phyloP scores from a whole-genome alignment of 768 basidiomycete species.

The Suillus paluster region DNA sequence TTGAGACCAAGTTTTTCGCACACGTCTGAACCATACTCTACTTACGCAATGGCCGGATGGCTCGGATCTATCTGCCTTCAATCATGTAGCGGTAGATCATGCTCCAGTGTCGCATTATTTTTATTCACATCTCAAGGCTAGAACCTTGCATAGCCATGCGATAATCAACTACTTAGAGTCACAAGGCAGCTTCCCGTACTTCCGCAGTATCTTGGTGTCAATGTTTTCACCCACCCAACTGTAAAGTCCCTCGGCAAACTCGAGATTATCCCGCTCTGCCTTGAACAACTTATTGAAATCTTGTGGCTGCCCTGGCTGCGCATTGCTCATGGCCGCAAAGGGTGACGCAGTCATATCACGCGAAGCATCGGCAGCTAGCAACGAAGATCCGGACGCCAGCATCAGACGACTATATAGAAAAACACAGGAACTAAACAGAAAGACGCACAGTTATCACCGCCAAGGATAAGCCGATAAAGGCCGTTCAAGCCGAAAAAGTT shows the following conservation, averaged over 20 bases:
- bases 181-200: conserved; percentile 67
- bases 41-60: conserved; percentile 21
- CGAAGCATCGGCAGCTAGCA: conserved; percentile 76
- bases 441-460: conserved; percentile 81
- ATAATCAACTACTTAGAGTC: conserved; percentile 25
- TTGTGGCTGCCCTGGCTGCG: conserved; percentile 62
- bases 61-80: conserved; percentile 29
- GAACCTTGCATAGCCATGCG: conserved; percentile 14
- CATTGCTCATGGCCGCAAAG: conserved; percentile 57
- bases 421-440: conserved; percentile 10
- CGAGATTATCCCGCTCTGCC: conserved; percentile 89
- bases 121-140: conserved; percentile 14
- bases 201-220: conserved; percentile 75
- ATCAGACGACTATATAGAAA: conserved; percentile 16
- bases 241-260: conserved; percentile 87
- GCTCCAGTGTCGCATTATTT: conserved; percentile 25
- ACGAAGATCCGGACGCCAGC: conserved; percentile 18
- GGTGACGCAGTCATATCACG: conserved; percentile 74
- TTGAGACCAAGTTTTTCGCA: conserved; percentile 12
- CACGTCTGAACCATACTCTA: conserved; percentile 5
- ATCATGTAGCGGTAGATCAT: conserved; percentile 29
- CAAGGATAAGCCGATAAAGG: conserved; percentile 91
- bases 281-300: conserved; percentile 92
- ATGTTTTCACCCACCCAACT: conserved; percentile 82
- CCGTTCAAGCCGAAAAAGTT: conserved; percentile 99